A percentile compares a stretch with the other conserved stretches of the same genome.
These are phyloP conservation scores for Sarocladiaceae sp. DNA, from an alignment of 2,329 filamentous ascomycete genomes.

Conservation along the genomic window DNA sequence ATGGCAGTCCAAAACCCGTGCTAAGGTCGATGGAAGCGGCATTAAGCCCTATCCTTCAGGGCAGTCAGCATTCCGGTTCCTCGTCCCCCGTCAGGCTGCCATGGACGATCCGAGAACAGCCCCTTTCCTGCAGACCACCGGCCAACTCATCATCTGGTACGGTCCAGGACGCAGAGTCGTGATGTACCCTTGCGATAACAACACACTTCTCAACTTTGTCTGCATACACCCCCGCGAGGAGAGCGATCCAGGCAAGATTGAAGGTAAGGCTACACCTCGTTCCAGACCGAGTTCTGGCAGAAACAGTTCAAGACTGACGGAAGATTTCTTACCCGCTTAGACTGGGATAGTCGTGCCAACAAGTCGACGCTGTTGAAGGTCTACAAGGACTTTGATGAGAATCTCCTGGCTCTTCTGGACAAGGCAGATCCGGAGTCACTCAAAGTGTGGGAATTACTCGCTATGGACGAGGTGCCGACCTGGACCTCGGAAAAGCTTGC, in stretches of 20 bases:
- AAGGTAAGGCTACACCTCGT: slow-evolving; percentile 30
- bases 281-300: too few species aligned
- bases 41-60: slow-evolving; percentile 21
- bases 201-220: slow-evolving; percentile 30
- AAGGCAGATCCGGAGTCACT: slow-evolving; percentile 26
- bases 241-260: slow-evolving; percentile 12
- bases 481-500: slow-evolving; percentile 42
- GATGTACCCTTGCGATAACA: slow-evolving; percentile 27
- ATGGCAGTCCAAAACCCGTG: not conserved
- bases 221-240: slow-evolving; percentile 24
- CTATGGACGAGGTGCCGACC: slow-evolving; percentile 25
- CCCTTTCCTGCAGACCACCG: slow-evolving; percentile 23
- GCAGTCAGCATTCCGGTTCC: slow-evolving; percentile 30
- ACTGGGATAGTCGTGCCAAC: not conserved
- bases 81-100: slow-evolving; percentile 24
- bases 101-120: slow-evolving; percentile 25
- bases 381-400: not conserved
- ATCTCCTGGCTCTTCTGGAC: slow-evolving; percentile 13
- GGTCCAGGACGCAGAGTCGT: slow-evolving; percentile 23
- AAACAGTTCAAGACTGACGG: not conserved
- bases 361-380: slow-evolving; percentile 17
- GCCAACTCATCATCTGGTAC: slow-evolving; percentile 20
- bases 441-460: slow-evolving; percentile 31
- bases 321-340: slow-evolving; percentile 12
- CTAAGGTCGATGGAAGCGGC: slow-evolving; percentile 15